A percentile compares a stretch with the other conserved stretches of the same genome.
Conservation (phyloP, 1,139 yeast genomes). For the Diutina sp. region DNA sequence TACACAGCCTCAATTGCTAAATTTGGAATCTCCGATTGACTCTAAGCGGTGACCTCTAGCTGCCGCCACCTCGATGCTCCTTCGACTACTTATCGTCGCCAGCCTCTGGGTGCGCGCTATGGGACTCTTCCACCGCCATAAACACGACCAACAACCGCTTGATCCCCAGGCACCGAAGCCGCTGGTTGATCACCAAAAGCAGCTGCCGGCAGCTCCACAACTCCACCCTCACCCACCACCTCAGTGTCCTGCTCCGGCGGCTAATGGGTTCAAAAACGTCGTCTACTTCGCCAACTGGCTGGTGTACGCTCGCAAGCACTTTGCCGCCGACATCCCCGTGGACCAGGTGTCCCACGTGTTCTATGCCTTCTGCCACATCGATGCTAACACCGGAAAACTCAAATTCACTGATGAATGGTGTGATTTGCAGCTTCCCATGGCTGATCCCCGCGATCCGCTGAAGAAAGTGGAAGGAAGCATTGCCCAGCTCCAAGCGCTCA, state of each 20-base stretch:
- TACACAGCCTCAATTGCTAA: no score
- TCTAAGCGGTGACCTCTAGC: background rate
- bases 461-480: conserved; percentile 30
- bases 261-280: conserved; percentile 11
- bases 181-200: background rate
- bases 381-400: conserved; percentile 39
- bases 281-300: conserved; percentile 53
- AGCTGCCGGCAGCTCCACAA: background rate
- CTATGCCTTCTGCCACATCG: conserved; percentile 64
- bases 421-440: conserved; percentile 37
- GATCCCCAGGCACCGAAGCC: background rate
- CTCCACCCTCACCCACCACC: background rate
- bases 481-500: conserved; percentile 41
- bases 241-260: background rate
- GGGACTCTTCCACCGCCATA: background rate
- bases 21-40: no score
- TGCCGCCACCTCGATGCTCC: background rate
- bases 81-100: background rate
- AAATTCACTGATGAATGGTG: conserved; percentile 55
- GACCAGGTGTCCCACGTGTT: conserved; percentile 50
- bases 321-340: conserved; percentile 55
- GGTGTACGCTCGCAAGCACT: conserved; percentile 49
- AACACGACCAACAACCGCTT: background rate
- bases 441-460: conserved; percentile 5
- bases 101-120: background rate